Percentiles rank a stretch among this genome's conserved stretches.
phyloP scores from a whole-genome alignment of 1,284 basidiomycete species.

The Boletellus deceptivus region DNA sequence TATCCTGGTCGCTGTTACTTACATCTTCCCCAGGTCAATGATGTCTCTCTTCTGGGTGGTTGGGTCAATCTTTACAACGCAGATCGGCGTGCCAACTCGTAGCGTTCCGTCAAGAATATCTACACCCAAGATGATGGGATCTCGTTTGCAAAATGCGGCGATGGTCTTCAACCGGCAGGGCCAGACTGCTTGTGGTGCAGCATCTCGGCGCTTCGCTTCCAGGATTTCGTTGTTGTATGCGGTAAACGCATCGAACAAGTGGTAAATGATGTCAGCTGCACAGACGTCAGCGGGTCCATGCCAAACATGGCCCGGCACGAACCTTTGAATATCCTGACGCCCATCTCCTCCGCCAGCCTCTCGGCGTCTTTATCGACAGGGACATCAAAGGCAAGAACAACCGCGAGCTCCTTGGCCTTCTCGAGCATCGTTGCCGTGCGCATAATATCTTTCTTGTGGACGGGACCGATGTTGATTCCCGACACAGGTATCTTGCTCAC shows the following conservation, averaged over 20 bases:
- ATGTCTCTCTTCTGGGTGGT: conserved; percentile 88
- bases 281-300: conserved; percentile 1
- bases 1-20: conserved; percentile 33
- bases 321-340: conserved; percentile 94
- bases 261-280: conserved; percentile 96
- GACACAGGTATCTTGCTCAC: conserved; percentile 96
- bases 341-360: conserved; percentile 88
- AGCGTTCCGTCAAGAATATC: conserved; percentile 94
- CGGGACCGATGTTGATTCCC: conserved; percentile 97
- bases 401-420: conserved; percentile 93
- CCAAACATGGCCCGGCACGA: neutral
- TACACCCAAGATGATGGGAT: conserved; percentile 96
- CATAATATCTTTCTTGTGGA: conserved; percentile 96
- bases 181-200: conserved; percentile 95
- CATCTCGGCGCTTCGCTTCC: conserved; percentile 91
- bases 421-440: conserved; percentile 94
- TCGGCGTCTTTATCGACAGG: conserved; percentile 92
- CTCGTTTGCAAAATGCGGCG: conserved; percentile 92
- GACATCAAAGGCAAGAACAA: conserved; percentile 97
- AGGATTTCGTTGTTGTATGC: conserved; percentile 93
- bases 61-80: conserved; percentile 89
- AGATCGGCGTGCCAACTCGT: conserved; percentile 93
- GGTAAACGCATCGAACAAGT: conserved; percentile 96
- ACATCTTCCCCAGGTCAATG: conserved; percentile 93
- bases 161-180: conserved; percentile 93